Evolutionary conservation across 208 protist species (phyloP).

Genomic region (Leptomonas pyrrhocoris): DNA sequence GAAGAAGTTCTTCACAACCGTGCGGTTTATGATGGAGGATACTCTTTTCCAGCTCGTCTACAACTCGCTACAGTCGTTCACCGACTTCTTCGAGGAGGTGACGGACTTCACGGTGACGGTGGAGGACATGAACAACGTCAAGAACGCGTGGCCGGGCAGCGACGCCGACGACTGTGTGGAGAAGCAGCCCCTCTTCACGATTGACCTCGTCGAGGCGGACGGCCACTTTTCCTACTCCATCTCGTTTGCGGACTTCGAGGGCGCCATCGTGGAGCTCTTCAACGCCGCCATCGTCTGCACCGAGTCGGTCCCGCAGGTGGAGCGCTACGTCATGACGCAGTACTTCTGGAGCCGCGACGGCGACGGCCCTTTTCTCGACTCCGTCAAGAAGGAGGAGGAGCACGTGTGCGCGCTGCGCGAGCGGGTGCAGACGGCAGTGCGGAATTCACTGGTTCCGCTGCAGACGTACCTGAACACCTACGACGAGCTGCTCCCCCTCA

Average conservation of each 20-base stretch:
- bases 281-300: conserved; percentile 89
- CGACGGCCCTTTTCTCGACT: conserved; percentile 91
- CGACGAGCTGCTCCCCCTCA: conserved; percentile 89
- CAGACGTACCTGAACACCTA: conserved; percentile 89
- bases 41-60: conserved; percentile 93
- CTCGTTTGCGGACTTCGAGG: conserved; percentile 85
- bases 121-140: conserved; percentile 88
- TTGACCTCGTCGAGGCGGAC: conserved; percentile 84
- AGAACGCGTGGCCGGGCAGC: conserved; percentile 91
- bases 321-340: conserved; percentile 94
- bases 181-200: conserved; percentile 93
- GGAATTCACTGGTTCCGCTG: conserved; percentile 79
- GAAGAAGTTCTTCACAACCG: conserved; percentile 96
- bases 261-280: conserved; percentile 87
- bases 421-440: conserved; percentile 67
- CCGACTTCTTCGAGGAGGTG: conserved; percentile 92
- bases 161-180: conserved; percentile 93
- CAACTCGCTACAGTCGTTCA: conserved; percentile 84
- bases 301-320: conserved; percentile 90
- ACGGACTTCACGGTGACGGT: conserved; percentile 89
- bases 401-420: conserved; percentile 75
- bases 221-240: conserved; percentile 90
- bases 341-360: conserved; percentile 93
- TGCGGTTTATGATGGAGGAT: conserved; percentile 98
- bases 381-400: conserved; percentile 87